Evolutionary conservation across 768 basidiomycete species (phyloP).

Genomic region (Naematelia encephala): DNA sequence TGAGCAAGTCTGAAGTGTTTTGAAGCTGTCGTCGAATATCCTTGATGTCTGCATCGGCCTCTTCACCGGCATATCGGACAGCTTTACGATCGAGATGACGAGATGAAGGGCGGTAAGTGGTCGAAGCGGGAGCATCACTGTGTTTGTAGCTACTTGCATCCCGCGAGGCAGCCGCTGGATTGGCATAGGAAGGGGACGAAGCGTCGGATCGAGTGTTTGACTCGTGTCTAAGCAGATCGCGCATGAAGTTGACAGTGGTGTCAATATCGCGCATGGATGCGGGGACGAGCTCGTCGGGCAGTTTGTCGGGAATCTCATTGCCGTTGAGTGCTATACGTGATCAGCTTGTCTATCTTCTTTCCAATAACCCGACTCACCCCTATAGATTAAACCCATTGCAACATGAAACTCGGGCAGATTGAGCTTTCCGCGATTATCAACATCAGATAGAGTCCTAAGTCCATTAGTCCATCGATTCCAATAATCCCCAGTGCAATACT

Average conservation of each 20-base stretch:
- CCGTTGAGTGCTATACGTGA: slow-evolving; percentile 75
- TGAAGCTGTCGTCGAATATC: slow-evolving; percentile 81
- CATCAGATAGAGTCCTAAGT: slow-evolving; percentile 84
- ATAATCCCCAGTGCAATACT: slow-evolving; percentile 41
- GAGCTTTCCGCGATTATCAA: slow-evolving; percentile 88
- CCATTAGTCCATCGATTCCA: slow-evolving; percentile 6
- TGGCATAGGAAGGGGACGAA: slow-evolving; percentile 28
- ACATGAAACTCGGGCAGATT: slow-evolving; percentile 96
- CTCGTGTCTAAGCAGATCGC: slow-evolving; percentile 81
- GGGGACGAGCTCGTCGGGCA: slow-evolving; percentile 85
- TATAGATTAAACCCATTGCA: slow-evolving; percentile 96
- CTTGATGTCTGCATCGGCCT: slow-evolving; percentile 64
- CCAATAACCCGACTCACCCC: slow-evolving; percentile 60
- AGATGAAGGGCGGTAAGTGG: slow-evolving; percentile 72
- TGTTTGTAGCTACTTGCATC: slow-evolving; percentile 95
- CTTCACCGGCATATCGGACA: slow-evolving; percentile 68
- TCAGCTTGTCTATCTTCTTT: slow-evolving; percentile 4
- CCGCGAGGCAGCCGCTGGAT: slow-evolving; percentile 47
- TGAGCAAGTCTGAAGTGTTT: slow-evolving; percentile 75
- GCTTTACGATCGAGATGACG: slow-evolving; percentile 82
- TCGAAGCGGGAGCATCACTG: slow-evolving; percentile 60
- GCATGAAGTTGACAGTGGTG: slow-evolving; percentile 82
- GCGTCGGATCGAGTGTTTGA: slow-evolving; percentile 58
- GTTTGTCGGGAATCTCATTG: slow-evolving; percentile 76
- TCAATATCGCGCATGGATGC: slow-evolving; percentile 87